Percentiles rank a stretch among this genome's conserved stretches.
phyloP scores from a whole-genome alignment of 2,329 filamentous ascomycete genomes.

The Cladosporium oxysporum region DNA sequence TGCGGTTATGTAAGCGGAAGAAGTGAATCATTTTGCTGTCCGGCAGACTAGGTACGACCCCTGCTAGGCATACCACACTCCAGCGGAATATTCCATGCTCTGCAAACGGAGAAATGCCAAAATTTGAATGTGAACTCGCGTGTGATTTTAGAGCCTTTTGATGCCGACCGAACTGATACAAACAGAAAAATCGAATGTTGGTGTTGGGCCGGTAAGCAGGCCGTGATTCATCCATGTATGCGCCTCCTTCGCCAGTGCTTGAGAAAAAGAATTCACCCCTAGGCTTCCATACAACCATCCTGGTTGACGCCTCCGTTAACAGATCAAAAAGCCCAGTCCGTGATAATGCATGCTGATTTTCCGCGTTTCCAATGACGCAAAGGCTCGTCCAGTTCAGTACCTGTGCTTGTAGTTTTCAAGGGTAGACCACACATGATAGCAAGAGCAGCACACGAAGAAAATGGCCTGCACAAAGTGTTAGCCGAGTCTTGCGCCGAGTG shows the following conservation, averaged over 20 bases:
- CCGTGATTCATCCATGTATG: not conserved
- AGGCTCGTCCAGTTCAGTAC: not conserved
- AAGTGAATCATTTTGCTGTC: not conserved
- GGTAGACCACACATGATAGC: conserved; percentile 76
- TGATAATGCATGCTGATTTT: not conserved
- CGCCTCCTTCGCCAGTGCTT: conserved; percentile 18
- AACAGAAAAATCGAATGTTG: conserved; percentile 4
- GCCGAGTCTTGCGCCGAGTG: conserved; percentile 12
- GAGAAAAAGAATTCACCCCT: not conserved
- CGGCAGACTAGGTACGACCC: not conserved
- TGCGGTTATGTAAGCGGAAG: not conserved
- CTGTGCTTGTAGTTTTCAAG: conserved; percentile 27
- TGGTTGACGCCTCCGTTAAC: not conserved
- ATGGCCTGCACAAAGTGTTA: conserved; percentile 43
- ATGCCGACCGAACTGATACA: not conserved
- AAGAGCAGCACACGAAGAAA: conserved; percentile 80
- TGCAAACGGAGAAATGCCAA: not conserved
- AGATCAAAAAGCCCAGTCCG: not conserved
- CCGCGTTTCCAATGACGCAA: not conserved
- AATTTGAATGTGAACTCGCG: not conserved
- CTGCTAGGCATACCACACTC: not conserved
- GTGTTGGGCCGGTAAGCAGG: not conserved
- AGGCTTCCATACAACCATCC: not conserved
- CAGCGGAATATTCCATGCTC: not conserved
- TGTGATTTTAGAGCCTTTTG: not conserved